phyloP scores from a whole-genome alignment of 257 asterid species.

The Capsicum rhomboideum region DNA sequence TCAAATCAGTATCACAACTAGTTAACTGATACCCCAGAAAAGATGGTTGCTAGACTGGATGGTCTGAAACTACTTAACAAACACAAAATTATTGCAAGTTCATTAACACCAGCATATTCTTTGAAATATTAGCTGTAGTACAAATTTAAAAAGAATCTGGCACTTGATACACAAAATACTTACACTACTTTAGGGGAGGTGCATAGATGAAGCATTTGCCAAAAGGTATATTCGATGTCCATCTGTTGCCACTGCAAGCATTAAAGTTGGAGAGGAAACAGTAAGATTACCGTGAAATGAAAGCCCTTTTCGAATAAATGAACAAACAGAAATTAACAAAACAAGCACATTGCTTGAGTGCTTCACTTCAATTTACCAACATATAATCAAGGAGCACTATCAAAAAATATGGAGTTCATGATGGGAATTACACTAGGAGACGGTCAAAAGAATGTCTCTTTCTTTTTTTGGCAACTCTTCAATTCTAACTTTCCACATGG shows the following conservation, averaged over 20 bases:
- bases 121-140: background rate
- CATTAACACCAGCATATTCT: background rate
- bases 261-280: background rate
- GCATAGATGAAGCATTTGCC: slow-evolving; percentile 99
- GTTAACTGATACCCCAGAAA: background rate
- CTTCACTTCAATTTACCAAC: background rate
- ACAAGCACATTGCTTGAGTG: background rate
- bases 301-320: background rate
- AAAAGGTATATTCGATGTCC: slow-evolving; percentile 96
- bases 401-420: background rate
- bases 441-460: background rate
- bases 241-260: slow-evolving; percentile 91
- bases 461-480: too few relatives aligned
- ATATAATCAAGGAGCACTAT: background rate
- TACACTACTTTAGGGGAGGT: slow-evolving; percentile 98
- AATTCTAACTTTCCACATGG: too few relatives aligned
- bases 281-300: background rate
- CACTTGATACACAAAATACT: slow-evolving; percentile 26
- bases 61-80: background rate
- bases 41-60: background rate
- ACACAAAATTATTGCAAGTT: background rate
- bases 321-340: background rate
- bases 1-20: background rate
- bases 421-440: background rate
- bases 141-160: background rate